Evolutionary conservation across 2,329 filamentous ascomycete genomes (phyloP), one percentile per base, ranked within the genome.

Genomic region (Ophiocordyceps australis): DNA sequence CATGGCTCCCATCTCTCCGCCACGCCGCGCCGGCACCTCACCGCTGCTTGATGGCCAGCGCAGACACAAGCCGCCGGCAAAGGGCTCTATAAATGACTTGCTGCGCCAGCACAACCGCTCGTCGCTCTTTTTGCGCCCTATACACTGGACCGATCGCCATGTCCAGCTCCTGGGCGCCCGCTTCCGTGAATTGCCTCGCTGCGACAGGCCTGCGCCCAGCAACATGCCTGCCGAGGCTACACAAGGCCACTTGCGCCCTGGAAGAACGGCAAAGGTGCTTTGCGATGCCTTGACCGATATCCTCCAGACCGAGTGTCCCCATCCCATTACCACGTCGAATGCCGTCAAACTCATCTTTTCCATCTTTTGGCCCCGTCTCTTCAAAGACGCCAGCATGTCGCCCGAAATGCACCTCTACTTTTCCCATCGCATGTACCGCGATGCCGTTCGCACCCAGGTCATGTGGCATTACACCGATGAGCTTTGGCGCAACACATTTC

Each of bases 121-220:
- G 1, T 50, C 56, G 1, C 57, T 71, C 13, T 67, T 58, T 30
- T 43, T 62, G 24, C 51, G 55, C 15, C 65, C 65, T 3, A 57
- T 67, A 23, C 57, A 53, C 38, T 71, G 65, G 65, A 67, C 58
- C 11, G 63, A 68, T 28, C 29, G 50, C 2, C 65, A 71, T 31
- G 37, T 50, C 8, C 40, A 47, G 22, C 43, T 67, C 3, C 57
- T 70, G 5, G 54, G 52, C 14, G 57, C 50, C 11, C 42, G 42
- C 22, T 70, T 66, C 43, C 31, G 43, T 15, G 46, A 57, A 35
- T 45, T 52, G 10, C 49, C 56, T 11, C 39, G 51, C 5, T 53
- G 56, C 37, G 43, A 46, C 20, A 52, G 41, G 5, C 58, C 59
- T 3, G 37, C 50, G 3, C 59, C 60, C 2, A 33, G 33, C 9